These are phyloP conservation scores for Chlamydomonas sp. DNA, from an alignment of 139 green algal genomes.

Conservation along the genomic window DNA sequence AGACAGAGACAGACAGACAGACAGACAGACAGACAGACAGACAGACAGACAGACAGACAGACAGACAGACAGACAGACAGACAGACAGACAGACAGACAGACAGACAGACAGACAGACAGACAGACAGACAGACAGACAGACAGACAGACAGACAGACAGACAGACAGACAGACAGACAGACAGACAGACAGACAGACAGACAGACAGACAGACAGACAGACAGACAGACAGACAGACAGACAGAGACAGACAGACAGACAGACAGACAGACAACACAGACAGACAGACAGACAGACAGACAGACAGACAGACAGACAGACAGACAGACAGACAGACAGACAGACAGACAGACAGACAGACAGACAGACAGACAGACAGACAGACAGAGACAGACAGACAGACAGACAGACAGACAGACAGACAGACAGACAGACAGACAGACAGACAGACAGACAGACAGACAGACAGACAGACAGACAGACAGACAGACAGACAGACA, in stretches of 20 bases:
- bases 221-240: conserved; percentile 9
- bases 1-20: conserved; percentile 9
- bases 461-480: too few species aligned
- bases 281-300: conserved; percentile 6
- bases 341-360: conserved; percentile 4
- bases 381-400: conserved; percentile 1
- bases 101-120: conserved; percentile 4
- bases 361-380: neutral
- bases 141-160: conserved; percentile 8
- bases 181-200: conserved; percentile 17
- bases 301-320: neutral
- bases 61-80: conserved; percentile 4
- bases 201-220: conserved; percentile 17
- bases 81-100: conserved; percentile 4
- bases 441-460: neutral
- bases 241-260: too few species aligned
- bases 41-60: conserved; percentile 4
- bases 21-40: conserved; percentile 4
- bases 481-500: neutral
- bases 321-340: conserved; percentile 1
- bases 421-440: conserved; percentile 15
- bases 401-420: conserved; percentile 13
- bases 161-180: conserved; percentile 16
- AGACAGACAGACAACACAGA: too few species aligned
- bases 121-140: conserved; percentile 13